Evolutionary conservation across 192 early-diverging fungal genomes (phyloP).

Genomic region (Entomortierella beljakovae): DNA sequence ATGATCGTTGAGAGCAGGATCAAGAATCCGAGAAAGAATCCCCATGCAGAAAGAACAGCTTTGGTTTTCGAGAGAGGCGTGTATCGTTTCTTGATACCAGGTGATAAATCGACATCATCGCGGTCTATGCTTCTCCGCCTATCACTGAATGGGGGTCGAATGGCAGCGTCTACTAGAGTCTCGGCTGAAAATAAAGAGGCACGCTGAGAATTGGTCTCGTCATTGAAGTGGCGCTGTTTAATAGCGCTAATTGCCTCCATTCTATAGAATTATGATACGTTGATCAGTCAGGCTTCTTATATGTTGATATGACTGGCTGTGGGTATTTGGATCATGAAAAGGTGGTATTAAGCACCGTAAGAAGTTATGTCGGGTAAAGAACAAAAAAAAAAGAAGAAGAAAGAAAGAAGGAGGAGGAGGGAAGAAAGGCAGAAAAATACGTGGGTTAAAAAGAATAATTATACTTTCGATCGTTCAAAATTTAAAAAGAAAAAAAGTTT

Average conservation of each 20-base stretch:
- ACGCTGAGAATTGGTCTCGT: background rate
- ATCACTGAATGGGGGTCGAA: constrained; percentile 22
- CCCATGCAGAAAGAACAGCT: constrained; percentile 5
- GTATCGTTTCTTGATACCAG: background rate
- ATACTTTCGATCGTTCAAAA: no score
- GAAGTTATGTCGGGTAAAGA: no score
- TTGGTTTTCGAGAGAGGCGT: constrained; percentile 6
- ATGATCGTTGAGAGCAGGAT: background rate
- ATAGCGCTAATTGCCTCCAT: constrained; percentile 20
- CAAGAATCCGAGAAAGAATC: constrained; percentile 16
- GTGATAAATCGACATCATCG: background rate
- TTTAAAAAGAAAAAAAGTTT: no score
- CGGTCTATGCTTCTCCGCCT: background rate
- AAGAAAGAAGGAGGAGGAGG: background rate
- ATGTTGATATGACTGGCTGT: no score
- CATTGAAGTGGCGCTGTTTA: constrained; percentile 25
- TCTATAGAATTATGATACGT: no score
- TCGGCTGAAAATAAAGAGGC: constrained; percentile 18
- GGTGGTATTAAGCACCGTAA: no score
- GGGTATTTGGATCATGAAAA: no score
- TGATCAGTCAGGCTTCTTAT: no score
- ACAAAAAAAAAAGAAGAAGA: constrained; percentile 1
- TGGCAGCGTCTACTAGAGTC: constrained; percentile 18
- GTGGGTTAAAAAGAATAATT: background rate
- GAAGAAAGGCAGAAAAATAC: background rate